These are phyloP conservation scores for Zygnema cylindricum DNA, from an alignment of 139 green algal genomes.

Conservation along the genomic window DNA sequence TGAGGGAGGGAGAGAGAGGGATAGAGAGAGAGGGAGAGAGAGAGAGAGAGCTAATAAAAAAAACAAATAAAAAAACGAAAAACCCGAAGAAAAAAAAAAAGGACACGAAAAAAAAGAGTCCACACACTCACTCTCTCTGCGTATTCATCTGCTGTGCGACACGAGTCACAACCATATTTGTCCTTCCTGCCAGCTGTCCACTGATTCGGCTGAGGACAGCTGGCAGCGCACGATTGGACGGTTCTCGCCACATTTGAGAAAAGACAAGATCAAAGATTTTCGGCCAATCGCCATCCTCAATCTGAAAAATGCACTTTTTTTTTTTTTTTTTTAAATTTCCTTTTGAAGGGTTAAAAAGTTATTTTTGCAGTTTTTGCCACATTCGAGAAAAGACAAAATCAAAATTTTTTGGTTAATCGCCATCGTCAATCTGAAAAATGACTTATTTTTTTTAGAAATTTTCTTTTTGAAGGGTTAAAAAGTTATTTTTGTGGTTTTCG, in stretches of 20 bases:
- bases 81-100: too few species aligned
- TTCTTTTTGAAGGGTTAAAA: too few species aligned
- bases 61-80: too few species aligned
- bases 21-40: not conserved
- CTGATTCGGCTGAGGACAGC: constrained; percentile 23
- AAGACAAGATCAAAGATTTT: not conserved
- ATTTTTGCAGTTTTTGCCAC: too few species aligned
- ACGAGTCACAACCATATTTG: not conserved
- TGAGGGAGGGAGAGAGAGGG: constrained; percentile 10
- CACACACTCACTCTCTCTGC: not conserved
- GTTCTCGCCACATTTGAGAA: not conserved
- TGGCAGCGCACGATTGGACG: constrained; percentile 3
- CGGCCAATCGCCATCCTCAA: constrained; percentile 8
- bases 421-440: too few species aligned
- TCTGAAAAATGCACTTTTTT: too few species aligned
- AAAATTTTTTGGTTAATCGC: too few species aligned
- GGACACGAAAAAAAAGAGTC: not conserved
- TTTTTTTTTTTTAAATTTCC: too few species aligned
- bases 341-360: too few species aligned
- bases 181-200: not conserved
- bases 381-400: not conserved
- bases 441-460: too few species aligned
- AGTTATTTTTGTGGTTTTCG: too few species aligned
- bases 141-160: not conserved
- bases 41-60: not conserved